Evolutionary conservation across 2,329 filamentous ascomycete species (phyloP), one percentile per base, ranked within the genome.

Genomic region (Colletotrichum abscissum): DNA sequence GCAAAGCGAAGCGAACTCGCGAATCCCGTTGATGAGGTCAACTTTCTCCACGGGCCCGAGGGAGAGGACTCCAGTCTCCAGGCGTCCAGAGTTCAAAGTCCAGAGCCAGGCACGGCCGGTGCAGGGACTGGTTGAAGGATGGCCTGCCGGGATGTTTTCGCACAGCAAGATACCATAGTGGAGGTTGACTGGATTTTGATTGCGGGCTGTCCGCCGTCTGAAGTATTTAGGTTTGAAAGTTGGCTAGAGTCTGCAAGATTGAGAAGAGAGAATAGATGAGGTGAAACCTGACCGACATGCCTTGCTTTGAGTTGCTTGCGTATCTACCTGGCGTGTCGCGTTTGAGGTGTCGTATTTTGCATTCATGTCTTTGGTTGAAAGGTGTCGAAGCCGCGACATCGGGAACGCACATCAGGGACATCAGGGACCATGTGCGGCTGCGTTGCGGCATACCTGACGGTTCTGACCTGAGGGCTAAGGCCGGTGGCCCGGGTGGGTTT

Each of bases 251-350:
- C 38, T 42, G 38, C 14, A 19, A 19, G 19, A 19, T 42, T 19
- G 19, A 49, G 42, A 49, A 22, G 42, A 22, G 42, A 49, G 7
- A 49, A 19, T 8, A 49, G 42, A 59, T 26, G 42, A 69, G n/a
- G 33, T 64, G 70, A 70, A 70, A 73, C 66, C 49, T 38, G 67
- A 60, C 16, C 55, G 33, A 22, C 52, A 60, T 65, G 70, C 46
- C 35, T 19, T 65, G 46, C 22, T 55, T 26, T 24, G 55, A 46
- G 19, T 56, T 57, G 56, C 68, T 60, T 64, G 67, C 70, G 59
- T 64, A 63, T 55, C 38, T 42, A 42, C 58, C 59, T 54, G 42
- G 66, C 65, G 66, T 55, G 69, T 60, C 67, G 55, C 67, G 70
- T 73, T 73, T 73, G 66, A 73, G 55, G 52, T 22, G 58, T 59